These are phyloP conservation scores for Pythium coloratum DNA, from an alignment of 352 stramenopile genomes.

Conservation along the genomic window DNA sequence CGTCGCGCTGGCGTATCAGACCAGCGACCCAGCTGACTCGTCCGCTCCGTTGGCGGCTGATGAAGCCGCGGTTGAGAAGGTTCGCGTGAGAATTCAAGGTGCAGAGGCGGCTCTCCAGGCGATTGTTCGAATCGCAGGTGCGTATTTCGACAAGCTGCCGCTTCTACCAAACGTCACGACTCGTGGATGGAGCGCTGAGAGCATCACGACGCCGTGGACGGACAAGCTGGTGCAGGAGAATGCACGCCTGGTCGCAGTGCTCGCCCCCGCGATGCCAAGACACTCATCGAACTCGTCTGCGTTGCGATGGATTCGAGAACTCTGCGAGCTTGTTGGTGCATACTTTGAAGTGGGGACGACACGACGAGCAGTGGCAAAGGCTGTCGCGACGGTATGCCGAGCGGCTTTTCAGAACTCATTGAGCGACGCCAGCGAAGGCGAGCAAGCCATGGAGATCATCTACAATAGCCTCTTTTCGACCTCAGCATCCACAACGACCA, in stretches of 20 bases:
- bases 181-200: slow-evolving; percentile 34
- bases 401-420: not conserved
- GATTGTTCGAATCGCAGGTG: slow-evolving; percentile 36
- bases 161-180: slow-evolving; percentile 38
- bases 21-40: not conserved
- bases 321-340: slow-evolving; percentile 34
- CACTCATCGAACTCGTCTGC: slow-evolving; percentile 29
- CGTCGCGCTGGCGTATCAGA: slow-evolving; percentile 35
- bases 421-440: not conserved
- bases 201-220: slow-evolving; percentile 17
- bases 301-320: slow-evolving; percentile 45
- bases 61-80: not conserved
- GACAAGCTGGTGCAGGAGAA: slow-evolving; percentile 48
- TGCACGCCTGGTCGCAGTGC: slow-evolving; percentile 46
- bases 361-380: slow-evolving; percentile 35
- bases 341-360: slow-evolving; percentile 30
- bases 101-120: slow-evolving; percentile 40
- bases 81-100: slow-evolving; percentile 39
- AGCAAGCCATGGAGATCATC: slow-evolving; percentile 34
- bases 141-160: slow-evolving; percentile 37
- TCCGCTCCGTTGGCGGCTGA: not conserved
- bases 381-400: slow-evolving; percentile 39
- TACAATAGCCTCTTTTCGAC: slow-evolving; percentile 49
- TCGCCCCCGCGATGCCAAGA: slow-evolving; percentile 36
- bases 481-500: slow-evolving; percentile 8